Evolutionary conservation across 345 rosid species (phyloP).

Genomic region (Limnanthes douglasii): DNA sequence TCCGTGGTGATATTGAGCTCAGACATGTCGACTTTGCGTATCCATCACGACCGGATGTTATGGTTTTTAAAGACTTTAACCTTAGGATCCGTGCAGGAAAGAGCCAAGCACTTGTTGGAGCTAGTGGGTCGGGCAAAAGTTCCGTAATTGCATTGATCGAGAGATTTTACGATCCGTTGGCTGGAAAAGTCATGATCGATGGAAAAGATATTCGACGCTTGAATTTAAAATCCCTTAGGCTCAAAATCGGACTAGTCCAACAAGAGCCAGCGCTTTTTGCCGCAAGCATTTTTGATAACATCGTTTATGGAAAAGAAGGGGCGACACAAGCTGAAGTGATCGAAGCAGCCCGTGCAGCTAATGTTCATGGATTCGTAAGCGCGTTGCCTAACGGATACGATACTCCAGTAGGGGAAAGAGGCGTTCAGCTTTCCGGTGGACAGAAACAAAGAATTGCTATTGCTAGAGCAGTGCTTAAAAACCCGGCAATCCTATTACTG

Average conservation of each 20-base stretch:
- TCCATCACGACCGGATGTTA: conserved; percentile 69
- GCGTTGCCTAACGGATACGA: conserved; percentile 66
- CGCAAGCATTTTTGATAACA: conserved; percentile 62
- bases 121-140: conserved; percentile 84
- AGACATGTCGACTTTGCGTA: conserved; percentile 67
- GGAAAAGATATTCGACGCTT: conserved; percentile 60
- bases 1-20: conserved; percentile 68
- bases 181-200: conserved; percentile 73
- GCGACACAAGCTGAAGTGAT: conserved; percentile 64
- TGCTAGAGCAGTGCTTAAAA: conserved; percentile 72
- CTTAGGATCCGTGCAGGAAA: conserved; percentile 72
- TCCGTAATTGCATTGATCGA: conserved; percentile 71
- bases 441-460: conserved; percentile 90
- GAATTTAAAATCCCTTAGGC: conserved; percentile 65
- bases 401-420: conserved; percentile 86
- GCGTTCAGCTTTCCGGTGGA: conserved; percentile 85
- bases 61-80: conserved; percentile 48
- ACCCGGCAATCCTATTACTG: conserved; percentile 52
- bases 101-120: conserved; percentile 87
- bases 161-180: conserved; percentile 64
- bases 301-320: conserved; percentile 69
- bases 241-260: conserved; percentile 76
- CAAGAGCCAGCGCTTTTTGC: conserved; percentile 90
- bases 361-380: conserved; percentile 68
- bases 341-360: conserved; percentile 80